Percentiles rank a stretch among this genome's conserved stretches.
Conservation (phyloP, 805 yeast genomes). For the Saccharomycodes ludwigii region DNA sequence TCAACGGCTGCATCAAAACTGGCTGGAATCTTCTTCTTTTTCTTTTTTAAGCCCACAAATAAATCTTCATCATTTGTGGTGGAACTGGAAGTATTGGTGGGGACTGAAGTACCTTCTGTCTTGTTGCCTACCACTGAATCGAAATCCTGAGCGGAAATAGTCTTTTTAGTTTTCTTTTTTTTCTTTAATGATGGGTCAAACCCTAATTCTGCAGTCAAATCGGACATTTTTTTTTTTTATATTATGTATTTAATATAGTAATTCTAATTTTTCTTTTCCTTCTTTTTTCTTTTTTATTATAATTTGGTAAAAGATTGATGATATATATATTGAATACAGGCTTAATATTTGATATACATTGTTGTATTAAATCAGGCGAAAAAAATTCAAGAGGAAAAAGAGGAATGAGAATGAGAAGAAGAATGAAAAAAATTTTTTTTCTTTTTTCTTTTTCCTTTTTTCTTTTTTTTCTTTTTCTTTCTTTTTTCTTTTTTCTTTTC, state of each 20-base stretch:
- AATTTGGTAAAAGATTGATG: not conserved
- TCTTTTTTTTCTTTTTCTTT: not conserved
- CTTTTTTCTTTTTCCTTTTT: not conserved
- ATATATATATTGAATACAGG: no score
- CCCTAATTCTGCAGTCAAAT: conserved; percentile 33
- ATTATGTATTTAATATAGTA: not conserved
- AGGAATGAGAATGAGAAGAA: no score
- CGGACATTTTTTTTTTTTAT: conserved; percentile 11
- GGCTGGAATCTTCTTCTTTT: conserved; percentile 51
- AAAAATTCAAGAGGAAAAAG: no score
- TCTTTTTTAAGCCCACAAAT: conserved; percentile 72
- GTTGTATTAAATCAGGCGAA: no score
- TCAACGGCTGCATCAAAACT: conserved; percentile 10
- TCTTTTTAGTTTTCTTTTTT: conserved; percentile 60
- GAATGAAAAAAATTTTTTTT: not conserved
- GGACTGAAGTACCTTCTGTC: no score
- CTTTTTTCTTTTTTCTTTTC: not conserved
- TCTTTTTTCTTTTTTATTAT: not conserved
- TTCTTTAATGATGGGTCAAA: conserved; percentile 68
- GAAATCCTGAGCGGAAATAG: conserved; percentile 25
- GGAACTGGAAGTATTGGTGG: conserved; percentile 23
- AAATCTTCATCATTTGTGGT: conserved; percentile 47
- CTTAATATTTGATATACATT: no score
- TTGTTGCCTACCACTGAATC: conserved; percentile 24
- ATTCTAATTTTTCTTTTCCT: not conserved